Base-by-base conservation (phyloP, 306 rosid genomes). In the Vigna angularis region DNA sequence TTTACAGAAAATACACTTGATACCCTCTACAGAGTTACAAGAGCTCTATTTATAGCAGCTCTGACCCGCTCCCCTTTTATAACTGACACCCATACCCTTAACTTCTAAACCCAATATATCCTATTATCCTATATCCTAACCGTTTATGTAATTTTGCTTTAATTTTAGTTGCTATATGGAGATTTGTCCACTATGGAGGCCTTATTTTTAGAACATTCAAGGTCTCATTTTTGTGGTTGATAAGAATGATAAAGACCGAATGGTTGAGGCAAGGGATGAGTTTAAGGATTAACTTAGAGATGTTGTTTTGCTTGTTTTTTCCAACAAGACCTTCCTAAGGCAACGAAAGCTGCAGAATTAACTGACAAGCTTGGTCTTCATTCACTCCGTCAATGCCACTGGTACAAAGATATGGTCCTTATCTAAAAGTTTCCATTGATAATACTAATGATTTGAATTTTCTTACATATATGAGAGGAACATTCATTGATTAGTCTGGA, bases 311-410 rank as follows among this genome's bases (percentile, higher is more conserved):
- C 98, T 93, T 70, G 98, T 93, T 74, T 91, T 93, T 85, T 97
- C 98, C 93, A 93, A 93, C 97, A 93, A 93, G 98, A 94, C 92
- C 95, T 94, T 86, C 98, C 98, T 4, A 92, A 92, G 88, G 98
- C 97, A 69, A 94, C 90, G 98, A 94, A 88, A 88, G 98, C 98
- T 78, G 97, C 97, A 70, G 97, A 94, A 89, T 92, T 94, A 80
- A 92, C 97, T 30, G 97, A 92, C 86, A 92, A 94, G 89, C 97
- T 94, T 72, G 97, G 97, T 75, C 95, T 94, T 85, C 93, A 92
- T 79, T 94, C 97, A 82, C 93, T 94, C 71, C 93, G 93, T 66
- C 97, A 94, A 79, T 97, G 97, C 87, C 97, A 94, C 90, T 94
- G 97, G 98, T 94, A 90, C 70, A 34, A 48, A 62, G 28, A 63